A percentile compares a stretch with the other conserved stretches of the same genome.
Conservation (phyloP, 2,329 filamentous ascomycete genomes). For the Ceratocystis huliohia region DNA sequence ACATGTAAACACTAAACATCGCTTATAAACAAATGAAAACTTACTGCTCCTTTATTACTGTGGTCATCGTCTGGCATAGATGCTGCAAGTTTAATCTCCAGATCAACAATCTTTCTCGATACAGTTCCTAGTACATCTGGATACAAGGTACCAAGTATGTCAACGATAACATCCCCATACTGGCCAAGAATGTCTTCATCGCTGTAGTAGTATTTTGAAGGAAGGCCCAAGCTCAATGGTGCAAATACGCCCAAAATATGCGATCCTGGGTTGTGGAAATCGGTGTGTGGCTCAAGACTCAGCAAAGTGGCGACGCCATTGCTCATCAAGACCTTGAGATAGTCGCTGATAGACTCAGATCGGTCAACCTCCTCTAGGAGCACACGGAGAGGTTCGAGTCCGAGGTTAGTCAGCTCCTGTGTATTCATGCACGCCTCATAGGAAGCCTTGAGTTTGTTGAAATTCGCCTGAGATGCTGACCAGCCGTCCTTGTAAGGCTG, state of each 20-base stretch:
- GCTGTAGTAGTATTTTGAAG: constrained; percentile 48
- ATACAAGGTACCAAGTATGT: constrained; percentile 26
- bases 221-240: constrained; percentile 43
- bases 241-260: constrained; percentile 32
- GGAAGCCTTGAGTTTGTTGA: constrained; percentile 49
- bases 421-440: constrained; percentile 57
- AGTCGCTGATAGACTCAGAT: constrained; percentile 28
- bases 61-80: constrained; percentile 46
- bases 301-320: constrained; percentile 34
- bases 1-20: background rate
- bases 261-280: constrained; percentile 32
- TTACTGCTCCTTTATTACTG: constrained; percentile 45
- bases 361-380: constrained; percentile 40
- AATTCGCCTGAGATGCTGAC: constrained; percentile 44
- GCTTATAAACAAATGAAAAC: constrained; percentile 16
- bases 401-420: constrained; percentile 40
- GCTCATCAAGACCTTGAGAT: constrained; percentile 35
- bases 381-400: constrained; percentile 42
- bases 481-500: constrained; percentile 33
- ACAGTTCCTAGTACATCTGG: constrained; percentile 29
- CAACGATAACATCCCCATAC: constrained; percentile 32
- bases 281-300: constrained; percentile 30
- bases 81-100: constrained; percentile 50
- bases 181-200: constrained; percentile 40
- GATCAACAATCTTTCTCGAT: constrained; percentile 36